Base-by-base conservation (phyloP, 1,284 basidiomycete genomes). In the Malassezia sympodialis region DNA sequence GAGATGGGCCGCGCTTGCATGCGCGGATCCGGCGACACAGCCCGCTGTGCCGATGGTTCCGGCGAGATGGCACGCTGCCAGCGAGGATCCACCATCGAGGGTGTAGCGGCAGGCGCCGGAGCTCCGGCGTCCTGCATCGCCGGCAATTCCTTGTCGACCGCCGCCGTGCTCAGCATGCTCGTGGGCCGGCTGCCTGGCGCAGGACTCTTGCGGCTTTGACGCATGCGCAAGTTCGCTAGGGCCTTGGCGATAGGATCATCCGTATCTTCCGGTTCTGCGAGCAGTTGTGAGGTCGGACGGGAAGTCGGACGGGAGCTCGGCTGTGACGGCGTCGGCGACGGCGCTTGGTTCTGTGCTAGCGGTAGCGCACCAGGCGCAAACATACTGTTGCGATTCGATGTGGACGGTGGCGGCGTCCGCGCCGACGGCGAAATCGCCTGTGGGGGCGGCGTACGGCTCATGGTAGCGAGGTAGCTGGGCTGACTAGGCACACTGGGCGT, bases 191-290 rank as follows among this genome's bases (percentile, higher is more conserved):
- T 60, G n/a, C 52, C 55, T 12, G 60, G 58, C 14, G 45, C 59
- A n/a, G 67, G 66, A 11, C 66, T 64, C 41, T 60, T 62, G 40
- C 59, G 59, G 23, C 63, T 56, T 24, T 68, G 63, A 34, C 65
- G 61, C 61, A 65, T 60, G 4, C 80, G 77, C 30, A 84, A 75
- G 60, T 80, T 77, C 1, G 78, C 79, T 68, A 88, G 79, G 53
- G 85, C 85, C 63, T 81, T 82, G 26, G 84, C 84, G 56, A 90
- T 79, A 0, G 87, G 87, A 72, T 90, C 87, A 32, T 79, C 79
- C 14, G 81, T 79, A 55, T 80, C 79, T 11, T 45, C 51, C 12
- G 26, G 23, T 14, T 12, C 21, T 15, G 41, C 15, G 8, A 42
- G 12, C 17, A 44, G 35, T 24, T 23, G 27, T 4, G 35, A 12